Conservation (phyloP, 192 early-diverging fungal genomes). For the Backusella sp. region DNA sequence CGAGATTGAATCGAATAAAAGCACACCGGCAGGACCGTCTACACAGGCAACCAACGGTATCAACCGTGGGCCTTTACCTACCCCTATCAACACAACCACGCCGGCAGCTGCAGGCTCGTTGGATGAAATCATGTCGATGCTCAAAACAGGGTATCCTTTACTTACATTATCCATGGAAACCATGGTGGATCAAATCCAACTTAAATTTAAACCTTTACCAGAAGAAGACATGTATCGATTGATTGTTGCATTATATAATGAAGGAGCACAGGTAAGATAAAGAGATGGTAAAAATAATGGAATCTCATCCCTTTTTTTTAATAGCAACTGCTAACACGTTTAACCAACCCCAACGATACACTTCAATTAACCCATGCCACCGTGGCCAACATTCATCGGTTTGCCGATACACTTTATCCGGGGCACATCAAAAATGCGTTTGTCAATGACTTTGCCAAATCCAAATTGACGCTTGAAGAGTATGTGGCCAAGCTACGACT, state of each 20-base stretch:
- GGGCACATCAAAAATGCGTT: slow-evolving; percentile 80
- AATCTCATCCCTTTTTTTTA: neutral
- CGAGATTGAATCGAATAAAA: no score
- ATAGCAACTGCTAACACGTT: slow-evolving; percentile 66
- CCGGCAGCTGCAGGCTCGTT: slow-evolving; percentile 60
- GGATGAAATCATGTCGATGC: slow-evolving; percentile 94
- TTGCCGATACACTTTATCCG: slow-evolving; percentile 83
- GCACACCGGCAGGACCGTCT: neutral
- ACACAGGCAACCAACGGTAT: neutral
- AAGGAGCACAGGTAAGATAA: slow-evolving; percentile 75
- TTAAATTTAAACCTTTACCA: slow-evolving; percentile 86
- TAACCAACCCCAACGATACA: slow-evolving; percentile 59
- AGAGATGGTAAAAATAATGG: no score
- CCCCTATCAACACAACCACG: neutral
- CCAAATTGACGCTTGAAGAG: slow-evolving; percentile 78
- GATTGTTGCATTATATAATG: slow-evolving; percentile 87
- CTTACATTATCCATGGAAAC: slow-evolving; percentile 97
- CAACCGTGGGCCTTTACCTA: neutral
- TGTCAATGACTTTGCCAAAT: slow-evolving; percentile 89
- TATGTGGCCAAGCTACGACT: slow-evolving; percentile 84
- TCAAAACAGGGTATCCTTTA: slow-evolving; percentile 94
- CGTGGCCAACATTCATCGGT: slow-evolving; percentile 78
- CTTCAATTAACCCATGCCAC: slow-evolving; percentile 65
- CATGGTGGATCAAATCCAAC: slow-evolving; percentile 96
- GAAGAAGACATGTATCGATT: slow-evolving; percentile 98